A percentile compares a stretch with the other conserved stretches of the same genome.
Conservation (phyloP, 2,329 filamentous ascomycete genomes). For the Mollisiaceae sp. region DNA sequence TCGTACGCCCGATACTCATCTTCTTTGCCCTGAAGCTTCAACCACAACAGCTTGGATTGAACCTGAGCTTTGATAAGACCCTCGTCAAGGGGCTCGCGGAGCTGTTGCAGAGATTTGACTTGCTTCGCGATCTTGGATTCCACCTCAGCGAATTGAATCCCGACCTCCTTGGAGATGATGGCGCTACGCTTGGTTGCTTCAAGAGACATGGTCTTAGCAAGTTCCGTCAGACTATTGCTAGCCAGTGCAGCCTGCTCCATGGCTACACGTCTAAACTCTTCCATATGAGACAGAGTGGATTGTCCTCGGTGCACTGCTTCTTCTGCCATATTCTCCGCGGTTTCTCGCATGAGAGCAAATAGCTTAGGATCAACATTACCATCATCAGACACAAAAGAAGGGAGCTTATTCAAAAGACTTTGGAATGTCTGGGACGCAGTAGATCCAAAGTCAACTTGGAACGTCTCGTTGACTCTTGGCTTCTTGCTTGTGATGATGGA, state of each 20-base stretch:
- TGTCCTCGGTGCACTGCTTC: constrained; percentile 32
- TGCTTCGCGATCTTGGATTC: constrained; percentile 44
- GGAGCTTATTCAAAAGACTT: constrained; percentile 34
- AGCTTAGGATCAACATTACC: constrained; percentile 25
- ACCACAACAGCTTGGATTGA: constrained; percentile 61
- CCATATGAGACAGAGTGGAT: constrained; percentile 29
- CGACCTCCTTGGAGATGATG: constrained; percentile 37
- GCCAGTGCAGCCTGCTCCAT: constrained; percentile 32
- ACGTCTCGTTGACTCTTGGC: constrained; percentile 65
- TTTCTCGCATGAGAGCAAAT: constrained; percentile 28
- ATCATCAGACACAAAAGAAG: constrained; percentile 34
- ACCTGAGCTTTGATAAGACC: constrained; percentile 59
- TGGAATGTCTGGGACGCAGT: constrained; percentile 35
- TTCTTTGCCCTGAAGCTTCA: constrained; percentile 56
- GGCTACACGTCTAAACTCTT: constrained; percentile 32
- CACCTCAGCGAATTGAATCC: constrained; percentile 38
- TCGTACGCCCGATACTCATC: constrained; percentile 54
- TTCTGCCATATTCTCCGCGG: constrained; percentile 32
- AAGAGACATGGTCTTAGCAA: constrained; percentile 35
- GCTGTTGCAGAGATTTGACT: constrained; percentile 44
- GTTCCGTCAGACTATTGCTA: constrained; percentile 28
- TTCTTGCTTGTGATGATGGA: constrained; percentile 62
- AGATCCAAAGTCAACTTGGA: constrained; percentile 62
- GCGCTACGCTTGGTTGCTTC: constrained; percentile 40
- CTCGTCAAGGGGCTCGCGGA: constrained; percentile 50